Evolutionary conservation across 1,139 yeast species (phyloP).

Genomic region (Zhuliangozyma blackwelliae): DNA sequence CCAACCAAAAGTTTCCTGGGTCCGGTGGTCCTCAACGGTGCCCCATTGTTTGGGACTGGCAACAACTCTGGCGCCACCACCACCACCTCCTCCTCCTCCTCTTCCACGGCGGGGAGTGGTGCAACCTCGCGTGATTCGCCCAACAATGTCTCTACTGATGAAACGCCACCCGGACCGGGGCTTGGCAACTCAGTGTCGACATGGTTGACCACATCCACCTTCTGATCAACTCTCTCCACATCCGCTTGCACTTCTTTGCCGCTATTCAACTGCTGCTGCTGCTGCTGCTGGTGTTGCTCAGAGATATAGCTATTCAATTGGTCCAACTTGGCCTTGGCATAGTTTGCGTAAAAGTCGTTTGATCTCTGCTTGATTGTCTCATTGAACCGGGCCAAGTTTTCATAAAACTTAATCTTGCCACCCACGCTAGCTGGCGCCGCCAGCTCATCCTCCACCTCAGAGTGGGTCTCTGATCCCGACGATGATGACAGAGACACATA

Average conservation of each 20-base stretch:
- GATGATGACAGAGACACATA: too few species aligned
- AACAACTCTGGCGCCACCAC: too few species aligned
- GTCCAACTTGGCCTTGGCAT: constrained; percentile 16
- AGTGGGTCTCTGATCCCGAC: constrained; percentile 1
- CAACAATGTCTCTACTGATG: too few species aligned
- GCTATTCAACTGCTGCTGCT: not conserved
- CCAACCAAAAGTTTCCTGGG: constrained; percentile 1
- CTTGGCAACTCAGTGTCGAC: too few species aligned
- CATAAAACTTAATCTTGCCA: constrained; percentile 23
- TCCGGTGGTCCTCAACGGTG: too few species aligned
- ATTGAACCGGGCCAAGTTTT: constrained; percentile 21
- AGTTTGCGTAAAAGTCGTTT: constrained; percentile 19
- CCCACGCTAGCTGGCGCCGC: constrained; percentile 6
- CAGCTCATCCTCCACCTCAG: constrained; percentile 1
- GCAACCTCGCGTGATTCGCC: too few species aligned
- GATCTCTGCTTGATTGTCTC: constrained; percentile 24
- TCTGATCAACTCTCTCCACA: not conserved
- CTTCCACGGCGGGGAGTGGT: not conserved
- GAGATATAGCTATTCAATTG: constrained; percentile 14
- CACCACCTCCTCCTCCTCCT: too few species aligned
- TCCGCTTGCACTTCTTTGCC: not conserved
- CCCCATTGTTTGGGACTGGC: too few species aligned
- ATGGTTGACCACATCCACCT: not conserved
- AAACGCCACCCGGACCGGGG: too few species aligned
- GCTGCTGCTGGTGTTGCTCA: constrained; percentile 8